These are phyloP conservation scores for Harrya chromipes DNA, from an alignment of 768 basidiomycete species.

Conservation along the genomic window DNA sequence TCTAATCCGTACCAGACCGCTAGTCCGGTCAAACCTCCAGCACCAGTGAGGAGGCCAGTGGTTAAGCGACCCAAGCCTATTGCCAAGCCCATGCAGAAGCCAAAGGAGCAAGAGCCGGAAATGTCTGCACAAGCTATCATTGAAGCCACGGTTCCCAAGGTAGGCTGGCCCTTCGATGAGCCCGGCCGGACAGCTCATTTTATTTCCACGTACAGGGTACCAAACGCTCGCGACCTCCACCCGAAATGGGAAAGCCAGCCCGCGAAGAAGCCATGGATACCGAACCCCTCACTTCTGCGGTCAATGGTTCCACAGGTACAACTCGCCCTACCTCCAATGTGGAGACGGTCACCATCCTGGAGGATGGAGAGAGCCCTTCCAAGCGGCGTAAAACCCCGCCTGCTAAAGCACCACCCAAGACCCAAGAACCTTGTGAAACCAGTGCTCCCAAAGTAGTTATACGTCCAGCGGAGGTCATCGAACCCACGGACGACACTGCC, in stretches of 20 bases:
- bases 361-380: slow-evolving; percentile 36
- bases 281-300: slow-evolving; percentile 9
- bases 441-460: slow-evolving; percentile 20
- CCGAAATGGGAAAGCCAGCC: slow-evolving; percentile 43
- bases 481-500: slow-evolving; percentile 31
- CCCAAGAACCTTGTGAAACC: slow-evolving; percentile 34
- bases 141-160: slow-evolving; percentile 75
- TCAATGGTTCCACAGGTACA: slow-evolving; percentile 16
- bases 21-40: slow-evolving; percentile 56
- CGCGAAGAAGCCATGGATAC: slow-evolving; percentile 5
- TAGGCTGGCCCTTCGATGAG: slow-evolving; percentile 27
- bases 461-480: slow-evolving; percentile 40
- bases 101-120: slow-evolving; percentile 28
- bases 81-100: slow-evolving; percentile 35
- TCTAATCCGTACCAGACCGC: slow-evolving; percentile 78
- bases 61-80: slow-evolving; percentile 37
- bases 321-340: slow-evolving; percentile 6
- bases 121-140: slow-evolving; percentile 65
- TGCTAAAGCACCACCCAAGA: slow-evolving; percentile 1
- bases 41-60: slow-evolving; percentile 39
- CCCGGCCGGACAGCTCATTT: slow-evolving; percentile 7
- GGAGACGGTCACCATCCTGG: slow-evolving; percentile 39
- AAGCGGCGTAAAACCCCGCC: slow-evolving; percentile 49
- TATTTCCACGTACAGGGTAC: slow-evolving; percentile 50
- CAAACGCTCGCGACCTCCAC: slow-evolving; percentile 73